Conservation (phyloP, 2,329 filamentous ascomycete species). For the Graphium sp. region DNA sequence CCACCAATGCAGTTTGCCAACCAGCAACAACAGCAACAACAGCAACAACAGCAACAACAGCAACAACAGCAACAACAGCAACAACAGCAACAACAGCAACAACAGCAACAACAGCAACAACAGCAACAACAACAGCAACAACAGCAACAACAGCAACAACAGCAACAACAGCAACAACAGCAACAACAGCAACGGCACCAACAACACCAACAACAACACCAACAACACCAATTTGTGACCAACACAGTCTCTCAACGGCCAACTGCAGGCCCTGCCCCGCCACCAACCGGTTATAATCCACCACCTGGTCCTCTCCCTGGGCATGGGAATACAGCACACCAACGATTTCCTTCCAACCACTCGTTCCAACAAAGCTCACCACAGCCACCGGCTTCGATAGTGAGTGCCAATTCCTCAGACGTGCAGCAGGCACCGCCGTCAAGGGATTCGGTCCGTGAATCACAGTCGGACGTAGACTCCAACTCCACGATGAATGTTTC, state of each 20-base stretch:
- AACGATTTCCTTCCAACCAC: too few relatives aligned
- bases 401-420: background rate
- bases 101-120: slow-evolving; percentile 7
- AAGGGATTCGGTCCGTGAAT: background rate
- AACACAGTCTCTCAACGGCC: too few relatives aligned
- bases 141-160: slow-evolving; percentile 8
- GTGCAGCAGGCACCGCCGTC: background rate
- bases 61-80: slow-evolving; percentile 9
- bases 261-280: background rate
- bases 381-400: too few relatives aligned
- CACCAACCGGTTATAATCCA: background rate
- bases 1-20: too few relatives aligned
- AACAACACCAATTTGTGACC: too few relatives aligned
- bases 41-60: slow-evolving; percentile 7
- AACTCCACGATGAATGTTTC: slow-evolving; percentile 9
- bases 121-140: slow-evolving; percentile 8
- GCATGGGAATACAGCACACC: too few relatives aligned
- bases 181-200: slow-evolving; percentile 6
- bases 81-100: slow-evolving; percentile 8
- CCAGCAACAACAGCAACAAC: too few relatives aligned
- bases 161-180: slow-evolving; percentile 11
- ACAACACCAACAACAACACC: slow-evolving; percentile 4
- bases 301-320: background rate
- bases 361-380: too few relatives aligned
- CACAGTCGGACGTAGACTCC: slow-evolving; percentile 8